Conservation (phyloP, 2,329 filamentous ascomycete species). For the Botryotinia convoluta region DNA sequence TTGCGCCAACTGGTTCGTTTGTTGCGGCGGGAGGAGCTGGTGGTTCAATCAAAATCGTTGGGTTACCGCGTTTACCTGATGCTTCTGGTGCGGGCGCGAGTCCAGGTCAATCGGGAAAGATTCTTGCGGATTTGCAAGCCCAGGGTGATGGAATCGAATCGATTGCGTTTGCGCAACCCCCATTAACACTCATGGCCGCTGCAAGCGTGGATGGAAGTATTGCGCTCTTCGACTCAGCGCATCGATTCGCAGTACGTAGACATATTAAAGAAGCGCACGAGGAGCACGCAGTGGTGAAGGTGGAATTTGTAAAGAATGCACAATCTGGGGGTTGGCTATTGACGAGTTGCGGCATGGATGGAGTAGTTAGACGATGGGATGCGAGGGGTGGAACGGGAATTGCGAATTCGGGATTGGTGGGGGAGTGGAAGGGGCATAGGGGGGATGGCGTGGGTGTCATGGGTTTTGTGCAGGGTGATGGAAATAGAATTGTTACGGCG, state of each 20-base stretch:
- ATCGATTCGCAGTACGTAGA: conserved; percentile 81
- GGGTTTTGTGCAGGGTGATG: conserved; percentile 83
- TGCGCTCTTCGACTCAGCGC: conserved; percentile 80
- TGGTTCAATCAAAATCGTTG: conserved; percentile 80
- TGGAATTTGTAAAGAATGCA: conserved; percentile 72
- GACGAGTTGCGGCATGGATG: conserved; percentile 89
- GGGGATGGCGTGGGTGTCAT: conserved; percentile 82
- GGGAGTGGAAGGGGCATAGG: conserved; percentile 88
- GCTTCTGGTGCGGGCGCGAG: conserved; percentile 31
- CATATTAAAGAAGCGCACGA: conserved; percentile 82
- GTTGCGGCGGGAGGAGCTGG: conserved; percentile 85
- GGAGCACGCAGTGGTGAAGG: conserved; percentile 85
- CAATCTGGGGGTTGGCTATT: conserved; percentile 61
- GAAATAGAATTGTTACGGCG: conserved; percentile 77
- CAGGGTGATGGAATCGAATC: conserved; percentile 81
- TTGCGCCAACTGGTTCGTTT: conserved; percentile 76
- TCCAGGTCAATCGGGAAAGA: conserved; percentile 60
- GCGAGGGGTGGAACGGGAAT: conserved; percentile 64
- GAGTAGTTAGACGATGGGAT: conserved; percentile 88
- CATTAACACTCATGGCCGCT: conserved; percentile 56
- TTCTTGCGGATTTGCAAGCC: conserved; percentile 79
- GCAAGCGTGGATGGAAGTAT: conserved; percentile 75
- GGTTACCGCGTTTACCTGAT: conserved; percentile 62
- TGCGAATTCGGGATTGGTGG: conserved; percentile 67
- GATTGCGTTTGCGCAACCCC: conserved; percentile 58